Evolutionary conservation across 345 rosid species (phyloP), one percentile per base, ranked within the genome.

Genomic region (Hibiscus tridactylites): DNA sequence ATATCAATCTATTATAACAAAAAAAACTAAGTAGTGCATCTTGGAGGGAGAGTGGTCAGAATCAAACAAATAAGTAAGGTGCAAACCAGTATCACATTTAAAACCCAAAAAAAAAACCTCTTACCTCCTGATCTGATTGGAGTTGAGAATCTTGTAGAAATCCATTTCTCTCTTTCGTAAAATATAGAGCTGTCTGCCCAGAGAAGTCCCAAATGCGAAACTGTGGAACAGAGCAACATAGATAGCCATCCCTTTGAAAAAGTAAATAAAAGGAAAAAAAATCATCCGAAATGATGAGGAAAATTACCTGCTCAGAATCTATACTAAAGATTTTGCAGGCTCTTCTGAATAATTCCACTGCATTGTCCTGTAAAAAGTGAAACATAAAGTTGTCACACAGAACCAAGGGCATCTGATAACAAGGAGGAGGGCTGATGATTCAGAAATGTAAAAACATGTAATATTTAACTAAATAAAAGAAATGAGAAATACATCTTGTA

Each of bases 161-260:
- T 74, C 81, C 86, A 75, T 71, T 81, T 80, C 78, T 75, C 69
- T 90, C 97, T 73, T 82, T 86, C 54, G 76, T 65, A 59, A 87
- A 85, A 82, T 79, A 81, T 71, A 82, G 79, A 62, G 85, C 77
- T 61, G 92, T 92, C 79, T 87, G 92, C 70, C 97, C 93, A 56
- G 94, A 95, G 81, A 89, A 89, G 78, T 92, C 99, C 98, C 99
- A 92, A 58, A 95, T 88, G 44, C 87, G 92, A 71, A 92, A 54
- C 99, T 95, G 91, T 75, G 72, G 53, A 80, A 71, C 53, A 80
- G 53, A 64, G 80, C 17, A 63, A 67, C 74, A 82, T 75, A 76
- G 70, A 71, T 75, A 26, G 54, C 68, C 62, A 58, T 26, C 33
- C 15, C 35, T 24, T 56, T 56, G 31, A 58, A 58, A 44, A 58